Percentiles rank a stretch among this genome's conserved stretches.
Evolutionary conservation across 495 filamentous ascomycete species (phyloP).

Genomic region (Hyaloscypha bicolor): DNA sequence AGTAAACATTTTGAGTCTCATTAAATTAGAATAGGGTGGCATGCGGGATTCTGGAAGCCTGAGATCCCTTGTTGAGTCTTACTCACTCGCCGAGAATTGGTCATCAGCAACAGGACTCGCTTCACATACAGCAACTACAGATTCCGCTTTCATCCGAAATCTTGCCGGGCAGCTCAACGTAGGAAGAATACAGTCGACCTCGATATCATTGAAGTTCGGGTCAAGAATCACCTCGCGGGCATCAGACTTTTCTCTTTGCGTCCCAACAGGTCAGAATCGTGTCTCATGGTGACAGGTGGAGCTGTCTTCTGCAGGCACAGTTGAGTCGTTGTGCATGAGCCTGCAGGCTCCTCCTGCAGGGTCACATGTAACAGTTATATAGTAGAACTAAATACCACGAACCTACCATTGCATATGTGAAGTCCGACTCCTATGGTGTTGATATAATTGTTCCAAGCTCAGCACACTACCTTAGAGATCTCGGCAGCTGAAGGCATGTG

Average conservation of each 20-base stretch:
- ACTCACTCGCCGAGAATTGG: not conserved
- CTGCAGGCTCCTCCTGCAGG: slow-evolving; percentile 5
- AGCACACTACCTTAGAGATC: no score
- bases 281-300: slow-evolving; percentile 7
- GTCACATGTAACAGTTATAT: not conserved
- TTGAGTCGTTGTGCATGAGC: slow-evolving; percentile 5
- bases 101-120: not conserved
- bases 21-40: no score
- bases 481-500: not conserved
- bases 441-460: no score
- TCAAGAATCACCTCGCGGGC: not conserved
- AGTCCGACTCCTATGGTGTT: no score
- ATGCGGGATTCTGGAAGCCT: no score
- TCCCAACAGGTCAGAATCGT: slow-evolving; percentile 3
- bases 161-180: no score
- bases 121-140: not conserved
- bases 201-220: not conserved
- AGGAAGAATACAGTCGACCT: not conserved
- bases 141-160: not conserved
- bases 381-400: not conserved
- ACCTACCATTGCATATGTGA: not conserved
- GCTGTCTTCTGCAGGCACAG: not conserved
- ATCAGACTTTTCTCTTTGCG: not conserved
- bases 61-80: not conserved
- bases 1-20: no score